phyloP scores from a whole-genome alignment of 140 eudicot genomes.

The Bidens hawaiensis region DNA sequence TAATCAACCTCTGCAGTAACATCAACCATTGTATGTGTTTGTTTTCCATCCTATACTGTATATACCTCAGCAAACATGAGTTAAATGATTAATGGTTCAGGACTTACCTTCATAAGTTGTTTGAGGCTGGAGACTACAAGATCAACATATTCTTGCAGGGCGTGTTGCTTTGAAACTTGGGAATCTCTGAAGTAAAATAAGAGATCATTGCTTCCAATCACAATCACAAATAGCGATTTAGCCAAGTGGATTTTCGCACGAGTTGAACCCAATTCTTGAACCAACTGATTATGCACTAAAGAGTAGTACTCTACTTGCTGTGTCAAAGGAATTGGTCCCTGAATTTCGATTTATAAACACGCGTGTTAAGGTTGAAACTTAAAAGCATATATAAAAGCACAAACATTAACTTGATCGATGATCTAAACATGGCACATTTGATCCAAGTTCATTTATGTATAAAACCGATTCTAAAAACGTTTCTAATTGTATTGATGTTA shows the following conservation, averaged over 20 bases:
- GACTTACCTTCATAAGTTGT: constrained; percentile 42
- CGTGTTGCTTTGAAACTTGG: constrained; percentile 14
- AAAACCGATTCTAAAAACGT: neutral
- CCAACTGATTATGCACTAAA: constrained; percentile 32
- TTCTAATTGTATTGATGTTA: neutral
- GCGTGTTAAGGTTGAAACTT: neutral
- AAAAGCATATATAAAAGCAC: neutral
- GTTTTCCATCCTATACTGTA: neutral
- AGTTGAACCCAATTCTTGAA: constrained; percentile 29
- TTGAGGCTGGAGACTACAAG: constrained; percentile 40
- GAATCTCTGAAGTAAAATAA: constrained; percentile 43
- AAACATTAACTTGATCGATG: neutral
- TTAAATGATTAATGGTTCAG: no score
- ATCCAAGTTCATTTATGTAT: neutral
- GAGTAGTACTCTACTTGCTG: constrained; percentile 43
- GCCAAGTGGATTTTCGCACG: constrained; percentile 33
- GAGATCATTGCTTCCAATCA: constrained; percentile 71
- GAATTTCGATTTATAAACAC: constrained; percentile 28
- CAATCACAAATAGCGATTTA: constrained; percentile 44
- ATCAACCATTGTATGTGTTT: neutral
- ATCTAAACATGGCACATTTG: neutral
- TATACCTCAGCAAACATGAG: neutral
- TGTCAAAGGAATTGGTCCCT: constrained; percentile 36
- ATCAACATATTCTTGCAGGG: constrained; percentile 48
- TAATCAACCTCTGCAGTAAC: constrained; percentile 39